These are phyloP conservation scores for Emmonsiellopsis sp. DNA, from an alignment of 2,329 filamentous ascomycete species.

Conservation along the genomic window DNA sequence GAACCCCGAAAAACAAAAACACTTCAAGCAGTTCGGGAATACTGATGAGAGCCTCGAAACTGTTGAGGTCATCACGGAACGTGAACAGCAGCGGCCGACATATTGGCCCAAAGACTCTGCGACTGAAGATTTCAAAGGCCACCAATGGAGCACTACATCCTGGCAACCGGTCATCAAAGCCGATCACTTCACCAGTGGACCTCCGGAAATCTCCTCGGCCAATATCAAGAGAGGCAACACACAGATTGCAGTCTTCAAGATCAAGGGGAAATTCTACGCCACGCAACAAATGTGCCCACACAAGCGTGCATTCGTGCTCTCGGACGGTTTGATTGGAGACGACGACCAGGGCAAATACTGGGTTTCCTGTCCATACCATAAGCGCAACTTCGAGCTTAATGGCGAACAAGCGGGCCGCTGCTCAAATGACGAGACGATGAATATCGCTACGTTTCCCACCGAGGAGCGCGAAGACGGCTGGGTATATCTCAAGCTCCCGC, in stretches of 20 bases:
- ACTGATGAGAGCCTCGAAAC: conserved; percentile 59
- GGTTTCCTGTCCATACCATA: conserved; percentile 81
- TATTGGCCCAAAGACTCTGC: conserved; percentile 65
- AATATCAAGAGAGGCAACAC: conserved; percentile 81
- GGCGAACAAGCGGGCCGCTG: conserved; percentile 59
- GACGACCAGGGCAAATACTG: conserved; percentile 55
- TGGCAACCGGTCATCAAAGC: conserved; percentile 76
- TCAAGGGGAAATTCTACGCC: conserved; percentile 70
- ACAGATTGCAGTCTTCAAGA: conserved; percentile 77
- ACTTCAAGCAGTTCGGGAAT: conserved; percentile 79
- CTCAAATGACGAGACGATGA: conserved; percentile 62
- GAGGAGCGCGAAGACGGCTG: conserved; percentile 67
- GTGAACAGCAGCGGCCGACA: conserved; percentile 62
- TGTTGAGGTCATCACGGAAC: conserved; percentile 62
- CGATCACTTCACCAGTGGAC: conserved; percentile 57
- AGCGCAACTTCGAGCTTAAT: conserved; percentile 74
- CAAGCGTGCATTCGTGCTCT: conserved; percentile 81
- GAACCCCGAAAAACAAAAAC: conserved; percentile 54
- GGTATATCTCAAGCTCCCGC: conserved; percentile 72
- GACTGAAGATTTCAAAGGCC: conserved; percentile 62
- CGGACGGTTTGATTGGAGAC: conserved; percentile 70
- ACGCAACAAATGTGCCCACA: conserved; percentile 94
- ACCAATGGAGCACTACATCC: conserved; percentile 52
- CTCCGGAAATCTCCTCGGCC: conserved; percentile 60
- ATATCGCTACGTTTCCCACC: conserved; percentile 71